phyloP scores from a whole-genome alignment of 1,284 basidiomycete genomes.

The Leccinum glutinopallens region DNA sequence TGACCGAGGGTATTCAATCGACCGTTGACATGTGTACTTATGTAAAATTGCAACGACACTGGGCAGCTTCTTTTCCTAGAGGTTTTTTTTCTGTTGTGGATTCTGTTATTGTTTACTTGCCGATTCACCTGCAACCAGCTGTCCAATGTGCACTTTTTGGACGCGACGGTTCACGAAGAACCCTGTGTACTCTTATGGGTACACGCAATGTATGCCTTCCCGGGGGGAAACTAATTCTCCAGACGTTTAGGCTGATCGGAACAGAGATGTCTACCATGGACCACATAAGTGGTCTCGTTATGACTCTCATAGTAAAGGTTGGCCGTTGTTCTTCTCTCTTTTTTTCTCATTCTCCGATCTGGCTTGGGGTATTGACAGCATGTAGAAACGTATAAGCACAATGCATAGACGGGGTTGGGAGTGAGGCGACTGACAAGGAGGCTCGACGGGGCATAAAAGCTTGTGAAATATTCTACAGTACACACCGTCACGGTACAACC shows the following conservation, averaged over 20 bases:
- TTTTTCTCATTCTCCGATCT: constrained; percentile 4
- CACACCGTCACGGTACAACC: too few species aligned
- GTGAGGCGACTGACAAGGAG: constrained; percentile 48
- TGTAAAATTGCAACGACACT: constrained; percentile 1
- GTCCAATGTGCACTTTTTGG: constrained; percentile 61
- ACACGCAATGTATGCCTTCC: constrained; percentile 64
- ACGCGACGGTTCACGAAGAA: constrained; percentile 70
- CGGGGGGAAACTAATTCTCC: constrained; percentile 44
- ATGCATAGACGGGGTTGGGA: constrained; percentile 42
- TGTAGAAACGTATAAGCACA: constrained; percentile 48
- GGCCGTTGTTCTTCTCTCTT: constrained; percentile 1
- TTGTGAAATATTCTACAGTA: constrained; percentile 39
- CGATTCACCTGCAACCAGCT: constrained; percentile 39
- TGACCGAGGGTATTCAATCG: background rate
- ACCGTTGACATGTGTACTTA: constrained; percentile 14
- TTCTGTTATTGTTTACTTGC: background rate
- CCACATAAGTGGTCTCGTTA: constrained; percentile 50
- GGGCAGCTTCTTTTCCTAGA: background rate
- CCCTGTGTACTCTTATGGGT: constrained; percentile 57
- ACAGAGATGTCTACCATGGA: constrained; percentile 50
- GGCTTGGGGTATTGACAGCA: constrained; percentile 42
- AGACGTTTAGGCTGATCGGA: constrained; percentile 65
- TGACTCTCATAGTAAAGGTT: constrained; percentile 41
- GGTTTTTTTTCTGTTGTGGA: constrained; percentile 6
- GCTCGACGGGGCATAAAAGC: constrained; percentile 42